phyloP scores from a whole-genome alignment of 1,139 yeast species.

The Debaryomyces coudertii region DNA sequence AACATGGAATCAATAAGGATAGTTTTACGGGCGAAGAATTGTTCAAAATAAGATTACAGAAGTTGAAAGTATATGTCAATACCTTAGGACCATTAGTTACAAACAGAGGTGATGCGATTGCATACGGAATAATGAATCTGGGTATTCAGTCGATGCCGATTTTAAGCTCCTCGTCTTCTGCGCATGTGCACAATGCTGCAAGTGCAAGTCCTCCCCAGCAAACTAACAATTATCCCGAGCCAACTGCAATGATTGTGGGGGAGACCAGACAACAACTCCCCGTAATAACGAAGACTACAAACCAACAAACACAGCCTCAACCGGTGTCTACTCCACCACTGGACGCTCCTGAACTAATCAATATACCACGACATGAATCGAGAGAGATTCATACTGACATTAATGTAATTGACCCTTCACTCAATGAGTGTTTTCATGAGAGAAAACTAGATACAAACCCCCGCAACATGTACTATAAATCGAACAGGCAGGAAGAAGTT shows the following conservation, averaged over 20 bases:
- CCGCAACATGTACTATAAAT: background rate
- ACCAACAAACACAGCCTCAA: background rate
- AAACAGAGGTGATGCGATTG: conserved; percentile 17
- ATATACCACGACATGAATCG: background rate
- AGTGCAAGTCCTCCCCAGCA: conserved; percentile 7
- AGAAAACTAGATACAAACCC: background rate
- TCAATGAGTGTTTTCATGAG: background rate
- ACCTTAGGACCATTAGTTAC: conserved; percentile 18
- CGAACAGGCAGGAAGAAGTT: conserved; percentile 12
- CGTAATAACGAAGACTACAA: background rate
- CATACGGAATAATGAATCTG: conserved; percentile 12
- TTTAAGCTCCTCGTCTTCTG: background rate
- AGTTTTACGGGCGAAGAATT: conserved; percentile 12
- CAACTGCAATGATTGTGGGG: conserved; percentile 7
- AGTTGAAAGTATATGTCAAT: conserved; percentile 14
- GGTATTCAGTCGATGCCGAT: background rate
- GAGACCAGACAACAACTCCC: conserved; percentile 10
- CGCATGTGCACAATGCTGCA: background rate
- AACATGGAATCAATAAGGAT: conserved; percentile 19
- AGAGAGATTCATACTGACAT: conserved; percentile 1
- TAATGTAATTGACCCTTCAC: conserved; percentile 14
- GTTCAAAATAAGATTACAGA: conserved; percentile 11
- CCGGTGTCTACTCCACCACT: background rate
- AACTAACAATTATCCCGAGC: background rate
- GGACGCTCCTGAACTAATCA: background rate